Evolutionary conservation across 2,329 filamentous ascomycete genomes (phyloP), one percentile per base, ranked within the genome.

Genomic region (Simplicillium aogashimaense): DNA sequence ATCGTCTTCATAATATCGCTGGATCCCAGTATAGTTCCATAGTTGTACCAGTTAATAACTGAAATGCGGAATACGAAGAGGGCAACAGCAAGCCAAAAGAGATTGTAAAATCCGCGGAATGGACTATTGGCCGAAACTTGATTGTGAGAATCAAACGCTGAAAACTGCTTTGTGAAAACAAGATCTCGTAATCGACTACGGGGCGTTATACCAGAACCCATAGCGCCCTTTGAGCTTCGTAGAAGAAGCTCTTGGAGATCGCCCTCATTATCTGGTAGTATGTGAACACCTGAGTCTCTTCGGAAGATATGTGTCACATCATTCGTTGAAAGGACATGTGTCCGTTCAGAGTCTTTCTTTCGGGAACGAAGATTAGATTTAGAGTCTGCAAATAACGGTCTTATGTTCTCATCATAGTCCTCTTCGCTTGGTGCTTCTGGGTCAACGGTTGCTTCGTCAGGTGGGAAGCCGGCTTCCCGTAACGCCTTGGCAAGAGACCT

Each of bases 31-130:
- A 80, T 69, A 41, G 70, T 84, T 29, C 84, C 84, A 47, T 81
- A 72, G n/a, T 66, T 64, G 45, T 70, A 69, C 69, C 78, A 87
- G 52, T 88, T 89, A 32, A 76, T 68, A 28, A 76, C 74, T 0
- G 72, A 80, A 36, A 85, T 77, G 53, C 78, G 78, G 29, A 83
- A 52, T 43, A 87, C 72, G 49, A 83, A 71, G 34, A 88, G 56
- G 7, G 73, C 70, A 45, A 86, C 77, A 8, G 72, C 70, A 36
- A 87, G 71, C 83, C 85, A 89, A 57, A 87, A 87, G 1, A 90
- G 65, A 0, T 80, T 84, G 52, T 85, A 88, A 63, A 89, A 89
- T 25, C 85, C 85, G 54, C 83, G 77, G 50, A 88, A 89, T 0
- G 80, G 79, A 33, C 78, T 86, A 36, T 80, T 77, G 3, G 74